phyloP scores from a whole-genome alignment of 1,284 basidiomycete species.

The Irpex lacteus region DNA sequence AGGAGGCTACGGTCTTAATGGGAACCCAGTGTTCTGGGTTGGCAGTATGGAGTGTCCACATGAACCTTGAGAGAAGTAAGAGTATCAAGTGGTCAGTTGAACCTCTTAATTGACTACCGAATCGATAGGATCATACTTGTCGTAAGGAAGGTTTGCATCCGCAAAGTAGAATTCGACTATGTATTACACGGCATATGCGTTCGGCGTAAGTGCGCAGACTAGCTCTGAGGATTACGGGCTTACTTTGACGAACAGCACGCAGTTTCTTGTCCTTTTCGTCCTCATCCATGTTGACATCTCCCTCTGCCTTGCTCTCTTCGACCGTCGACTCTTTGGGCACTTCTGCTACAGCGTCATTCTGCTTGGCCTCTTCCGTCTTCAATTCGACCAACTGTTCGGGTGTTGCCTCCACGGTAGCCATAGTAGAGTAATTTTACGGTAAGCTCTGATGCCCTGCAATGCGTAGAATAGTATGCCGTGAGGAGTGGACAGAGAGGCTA shows the following conservation, averaged over 20 bases:
- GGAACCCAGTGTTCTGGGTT: slow-evolving; percentile 90
- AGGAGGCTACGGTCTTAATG: slow-evolving; percentile 84
- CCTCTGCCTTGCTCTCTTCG: slow-evolving; percentile 6
- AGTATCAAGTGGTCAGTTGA: neutral
- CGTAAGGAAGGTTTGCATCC: slow-evolving; percentile 94
- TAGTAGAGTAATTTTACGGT: neutral
- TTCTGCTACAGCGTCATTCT: neutral
- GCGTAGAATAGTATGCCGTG: neutral
- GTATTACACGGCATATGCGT: neutral
- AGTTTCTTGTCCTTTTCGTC: slow-evolving; percentile 33
- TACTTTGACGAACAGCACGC: slow-evolving; percentile 48
- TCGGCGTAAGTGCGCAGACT: neutral
- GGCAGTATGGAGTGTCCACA: slow-evolving; percentile 85
- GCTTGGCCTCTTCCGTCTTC: slow-evolving; percentile 11
- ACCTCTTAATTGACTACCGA: neutral
- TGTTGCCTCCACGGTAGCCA: slow-evolving; percentile 10
- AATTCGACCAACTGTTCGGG: slow-evolving; percentile 11
- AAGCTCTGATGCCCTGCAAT: neutral
- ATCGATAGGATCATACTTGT: slow-evolving; percentile 57
- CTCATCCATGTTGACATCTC: slow-evolving; percentile 14
- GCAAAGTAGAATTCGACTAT: slow-evolving; percentile 98
- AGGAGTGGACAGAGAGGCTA: too few species aligned
- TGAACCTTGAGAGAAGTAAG: slow-evolving; percentile 66
- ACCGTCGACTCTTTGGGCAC: slow-evolving; percentile 6
- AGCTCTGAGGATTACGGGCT: slow-evolving; percentile 14